Conservation (phyloP, 2,329 filamentous ascomycete genomes). For the Talaromyces sp. region DNA sequence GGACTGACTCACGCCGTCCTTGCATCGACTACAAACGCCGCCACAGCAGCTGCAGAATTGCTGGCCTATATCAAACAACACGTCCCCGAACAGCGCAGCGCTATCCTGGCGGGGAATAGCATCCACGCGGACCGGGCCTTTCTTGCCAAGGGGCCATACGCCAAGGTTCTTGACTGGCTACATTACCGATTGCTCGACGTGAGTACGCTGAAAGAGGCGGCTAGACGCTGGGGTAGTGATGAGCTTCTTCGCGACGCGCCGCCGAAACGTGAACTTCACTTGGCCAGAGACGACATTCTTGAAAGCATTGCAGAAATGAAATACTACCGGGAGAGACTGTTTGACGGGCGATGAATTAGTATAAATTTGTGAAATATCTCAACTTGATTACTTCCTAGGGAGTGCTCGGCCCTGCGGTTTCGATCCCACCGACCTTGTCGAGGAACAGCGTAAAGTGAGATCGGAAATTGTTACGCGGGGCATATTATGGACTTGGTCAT, state of each 20-base stretch:
- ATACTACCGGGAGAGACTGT: slow-evolving; percentile 71
- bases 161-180: slow-evolving; percentile 65
- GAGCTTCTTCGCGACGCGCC: slow-evolving; percentile 59
- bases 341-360: slow-evolving; percentile 31
- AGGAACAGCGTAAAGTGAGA: background rate
- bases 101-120: slow-evolving; percentile 82
- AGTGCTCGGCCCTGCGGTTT: background rate
- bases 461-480: background rate
- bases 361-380: background rate
- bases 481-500: background rate
- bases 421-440: background rate
- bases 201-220: slow-evolving; percentile 86
- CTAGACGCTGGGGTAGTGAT: slow-evolving; percentile 68
- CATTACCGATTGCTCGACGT: slow-evolving; percentile 91
- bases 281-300: slow-evolving; percentile 81
- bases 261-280: slow-evolving; percentile 68
- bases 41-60: slow-evolving; percentile 65
- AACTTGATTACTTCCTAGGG: background rate
- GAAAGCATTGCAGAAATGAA: slow-evolving; percentile 91
- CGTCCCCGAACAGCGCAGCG: slow-evolving; percentile 61
- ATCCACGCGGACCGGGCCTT: slow-evolving; percentile 88
- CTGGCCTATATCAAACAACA: slow-evolving; percentile 70
- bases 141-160: slow-evolving; percentile 68
- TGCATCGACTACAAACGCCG: slow-evolving; percentile 64
- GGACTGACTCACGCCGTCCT: slow-evolving; percentile 75